Base-by-base conservation (phyloP, 1,284 basidiomycete genomes). In the Cryptococcus jaspeensis region DNA sequence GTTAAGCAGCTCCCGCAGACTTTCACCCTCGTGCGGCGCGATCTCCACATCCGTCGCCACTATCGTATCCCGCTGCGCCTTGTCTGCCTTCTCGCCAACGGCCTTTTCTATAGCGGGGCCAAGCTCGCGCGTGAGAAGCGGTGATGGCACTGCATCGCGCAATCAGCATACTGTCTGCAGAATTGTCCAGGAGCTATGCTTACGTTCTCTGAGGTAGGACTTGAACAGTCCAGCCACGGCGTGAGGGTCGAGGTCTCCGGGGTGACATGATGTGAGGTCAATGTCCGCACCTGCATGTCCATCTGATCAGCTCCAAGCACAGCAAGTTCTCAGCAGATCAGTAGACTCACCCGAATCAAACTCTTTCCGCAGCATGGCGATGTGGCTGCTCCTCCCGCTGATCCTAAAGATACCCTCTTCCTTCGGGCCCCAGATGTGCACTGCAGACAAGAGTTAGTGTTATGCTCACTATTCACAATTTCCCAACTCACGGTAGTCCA, bases 231-330 rank as follows among this genome's bases (percentile, higher is more conserved):
- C 90, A 36, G 93, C 86, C 15, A 97, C 92, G 1, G 92, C 89
- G 70, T 95, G 91, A 38, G 92, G 92, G 72, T 95, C 92, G 35
- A 95, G 78, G 66, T 94, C 90, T 16, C 87, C 84, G 23, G 90
- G 89, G 46, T 84, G 83, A 64, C 85, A 87, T 61, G 84, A 82
- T 28, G 80, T 78, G 77, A 95, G 83, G 69, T 92, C 87, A 66
- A 87, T 89, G 77, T 95, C 92, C 50, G 86, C 87, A 53, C 92
- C 90, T 86, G 49, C 18, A 7, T 13, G 20, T 62, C 52, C 53
- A 25, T n/a, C 23, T 42, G n/a, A 16, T 20, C 35, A 36, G 36
- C 40, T 42, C 50, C 18, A 28, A 61, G 55, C 40, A 32, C 28
- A 5, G 28, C 28, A 4, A 32, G 5, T 32, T 5, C 28, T 9